Base-by-base conservation (phyloP, 305 asterid genomes). In the Andrographis paniculata region DNA sequence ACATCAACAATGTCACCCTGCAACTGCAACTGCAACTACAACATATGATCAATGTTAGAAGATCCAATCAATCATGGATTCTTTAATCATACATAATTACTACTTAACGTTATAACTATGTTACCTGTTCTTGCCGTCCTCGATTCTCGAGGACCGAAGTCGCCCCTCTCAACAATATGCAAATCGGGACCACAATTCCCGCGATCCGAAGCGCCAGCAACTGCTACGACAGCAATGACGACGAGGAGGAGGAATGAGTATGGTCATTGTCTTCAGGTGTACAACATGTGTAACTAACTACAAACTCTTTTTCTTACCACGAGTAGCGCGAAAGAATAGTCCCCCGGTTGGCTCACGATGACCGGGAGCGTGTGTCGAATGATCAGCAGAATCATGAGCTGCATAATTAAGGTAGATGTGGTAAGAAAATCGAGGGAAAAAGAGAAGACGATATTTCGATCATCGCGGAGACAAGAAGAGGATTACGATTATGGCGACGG, bases 351-450 rank as follows among this genome's bases (percentile, higher is more conserved):
- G 53, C 69, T 71, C 15, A 62, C 74, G 35, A 78, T 60, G 61
- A 69, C 30, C 0, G 89, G 93, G 39, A 82, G 77, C 30, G 77
- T 63, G 50, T 82, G 89, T 55, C 78, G 64, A 59, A 78, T 55
- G 8, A 78, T 67, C 13, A 82, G 64, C 48, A 82, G 82, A 62
- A 78, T 45, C 86, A 71, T 71, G 48, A 76, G 64, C 89, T 82
- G 75, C 53, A 62, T 14, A 22, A 13, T n/a, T n/a, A n/a, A n/a
- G n/a, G n/a, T n/a, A n/a, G n/a, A n/a, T n/a, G n/a, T n/a, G n/a
- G n/a, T n/a, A n/a, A n/a, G n/a, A n/a, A n/a, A n/a, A n/a, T n/a
- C n/a, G n/a, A n/a, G n/a, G n/a, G n/a, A n/a, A n/a, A n/a, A 27
- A 5, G 10, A 0, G 10, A 27, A 27, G 33, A 27, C 6, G 6